Conservation (phyloP, 305 asterid genomes). For the Andrographis paniculata region DNA sequence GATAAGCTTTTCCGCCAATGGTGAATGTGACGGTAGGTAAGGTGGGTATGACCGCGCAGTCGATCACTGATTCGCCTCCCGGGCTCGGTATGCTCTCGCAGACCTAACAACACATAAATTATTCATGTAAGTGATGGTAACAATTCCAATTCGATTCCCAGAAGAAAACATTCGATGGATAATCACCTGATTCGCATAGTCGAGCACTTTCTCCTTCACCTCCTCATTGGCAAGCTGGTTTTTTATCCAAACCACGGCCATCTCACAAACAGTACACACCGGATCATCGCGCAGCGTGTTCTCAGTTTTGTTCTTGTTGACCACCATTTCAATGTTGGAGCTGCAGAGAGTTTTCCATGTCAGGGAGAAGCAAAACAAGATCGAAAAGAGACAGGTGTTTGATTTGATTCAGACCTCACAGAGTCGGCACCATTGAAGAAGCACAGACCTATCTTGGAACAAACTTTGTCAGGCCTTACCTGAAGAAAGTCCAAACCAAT, state of each 20-base stretch:
- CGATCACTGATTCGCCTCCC: constrained; percentile 66
- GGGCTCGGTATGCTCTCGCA: constrained; percentile 87
- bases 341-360: constrained; percentile 25
- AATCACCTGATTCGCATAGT: constrained; percentile 66
- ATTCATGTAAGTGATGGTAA: constrained; percentile 1
- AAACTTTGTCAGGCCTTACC: constrained; percentile 64
- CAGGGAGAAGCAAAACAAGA: not conserved
- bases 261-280: constrained; percentile 67
- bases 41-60: constrained; percentile 45
- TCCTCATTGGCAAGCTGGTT: constrained; percentile 51
- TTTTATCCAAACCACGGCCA: constrained; percentile 92
- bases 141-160: not conserved
- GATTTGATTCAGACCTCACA: constrained; percentile 26
- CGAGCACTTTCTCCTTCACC: constrained; percentile 61
- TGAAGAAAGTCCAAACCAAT: constrained; percentile 22
- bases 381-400: not conserved
- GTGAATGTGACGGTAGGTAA: constrained; percentile 69
- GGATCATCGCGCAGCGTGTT: constrained; percentile 35
- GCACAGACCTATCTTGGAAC: constrained; percentile 68
- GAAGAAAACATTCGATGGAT: not conserved
- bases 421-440: constrained; percentile 32
- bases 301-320: constrained; percentile 29
- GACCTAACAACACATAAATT: constrained; percentile 33
- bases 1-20: constrained; percentile 47
- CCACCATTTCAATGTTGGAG: constrained; percentile 71